Evolutionary conservation across 2,329 filamentous ascomycete species (phyloP).

Genomic region (Calonectria ilicicola): DNA sequence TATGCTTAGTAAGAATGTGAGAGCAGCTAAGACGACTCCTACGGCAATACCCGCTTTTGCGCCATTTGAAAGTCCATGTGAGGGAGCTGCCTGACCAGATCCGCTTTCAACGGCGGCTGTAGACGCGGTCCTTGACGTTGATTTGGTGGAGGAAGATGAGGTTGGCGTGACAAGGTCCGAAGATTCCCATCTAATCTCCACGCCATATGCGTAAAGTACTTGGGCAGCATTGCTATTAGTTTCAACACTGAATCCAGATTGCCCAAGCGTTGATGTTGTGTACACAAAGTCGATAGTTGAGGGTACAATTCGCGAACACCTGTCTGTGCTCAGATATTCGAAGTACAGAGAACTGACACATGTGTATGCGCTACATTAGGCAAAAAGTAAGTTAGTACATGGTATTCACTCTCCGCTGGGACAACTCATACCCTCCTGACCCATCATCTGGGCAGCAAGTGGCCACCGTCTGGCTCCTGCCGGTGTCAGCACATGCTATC

Average conservation of each 20-base stretch:
- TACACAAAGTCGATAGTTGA: background rate
- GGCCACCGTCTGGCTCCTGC: background rate
- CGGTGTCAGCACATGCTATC: background rate
- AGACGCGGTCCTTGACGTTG: background rate
- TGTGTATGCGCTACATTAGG: background rate
- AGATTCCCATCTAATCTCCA: slow-evolving; percentile 1
- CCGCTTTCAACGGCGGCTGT: background rate
- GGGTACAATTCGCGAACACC: background rate
- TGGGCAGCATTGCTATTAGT: background rate
- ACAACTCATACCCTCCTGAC: background rate
- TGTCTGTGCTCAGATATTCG: background rate
- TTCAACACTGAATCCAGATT: background rate
- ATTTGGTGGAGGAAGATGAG: background rate
- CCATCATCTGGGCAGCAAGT: slow-evolving; percentile 3
- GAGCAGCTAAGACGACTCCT: background rate
- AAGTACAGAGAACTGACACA: background rate
- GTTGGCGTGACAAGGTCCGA: background rate
- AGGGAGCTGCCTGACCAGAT: background rate
- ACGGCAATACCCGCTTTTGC: background rate
- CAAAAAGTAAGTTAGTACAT: too few relatives aligned
- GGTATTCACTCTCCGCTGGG: background rate
- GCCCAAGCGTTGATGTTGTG: background rate
- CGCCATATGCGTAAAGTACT: background rate
- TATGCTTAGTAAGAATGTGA: background rate
- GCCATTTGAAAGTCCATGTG: background rate